These are phyloP conservation scores for Paradendryphiella salina DNA, from an alignment of 2,329 filamentous ascomycete genomes.

Conservation along the genomic window DNA sequence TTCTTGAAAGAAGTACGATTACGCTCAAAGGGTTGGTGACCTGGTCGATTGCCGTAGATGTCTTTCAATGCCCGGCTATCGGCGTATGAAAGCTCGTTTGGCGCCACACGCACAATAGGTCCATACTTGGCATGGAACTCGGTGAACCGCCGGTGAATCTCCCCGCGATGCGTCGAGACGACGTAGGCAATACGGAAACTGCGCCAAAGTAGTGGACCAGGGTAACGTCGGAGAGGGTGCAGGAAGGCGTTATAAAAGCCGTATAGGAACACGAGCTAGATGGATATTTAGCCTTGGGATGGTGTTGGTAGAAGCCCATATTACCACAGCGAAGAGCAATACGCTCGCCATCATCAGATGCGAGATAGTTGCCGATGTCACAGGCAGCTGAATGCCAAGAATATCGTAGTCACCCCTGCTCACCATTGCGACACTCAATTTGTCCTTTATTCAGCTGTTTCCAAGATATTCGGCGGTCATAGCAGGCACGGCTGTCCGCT, in stretches of 20 bases:
- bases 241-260: slow-evolving; percentile 32
- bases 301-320: background rate
- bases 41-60: slow-evolving; percentile 33
- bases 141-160: slow-evolving; percentile 29
- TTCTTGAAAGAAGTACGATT: slow-evolving; percentile 37
- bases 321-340: slow-evolving; percentile 3
- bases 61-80: slow-evolving; percentile 34
- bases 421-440: background rate
- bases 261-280: slow-evolving; percentile 16
- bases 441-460: background rate
- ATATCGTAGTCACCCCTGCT: background rate
- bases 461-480: background rate
- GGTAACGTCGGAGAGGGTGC: slow-evolving; percentile 34
- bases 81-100: slow-evolving; percentile 36
- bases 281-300: background rate
- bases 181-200: slow-evolving; percentile 35
- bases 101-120: slow-evolving; percentile 34
- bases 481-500: background rate
- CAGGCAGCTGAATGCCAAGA: background rate
- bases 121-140: slow-evolving; percentile 35
- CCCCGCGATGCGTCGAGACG: slow-evolving; percentile 31
- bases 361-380: background rate
- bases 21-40: slow-evolving; percentile 27
- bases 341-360: slow-evolving; percentile 6
- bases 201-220: slow-evolving; percentile 36